phyloP scores from a whole-genome alignment of 306 rosid species.

The Vigna hirtella region DNA sequence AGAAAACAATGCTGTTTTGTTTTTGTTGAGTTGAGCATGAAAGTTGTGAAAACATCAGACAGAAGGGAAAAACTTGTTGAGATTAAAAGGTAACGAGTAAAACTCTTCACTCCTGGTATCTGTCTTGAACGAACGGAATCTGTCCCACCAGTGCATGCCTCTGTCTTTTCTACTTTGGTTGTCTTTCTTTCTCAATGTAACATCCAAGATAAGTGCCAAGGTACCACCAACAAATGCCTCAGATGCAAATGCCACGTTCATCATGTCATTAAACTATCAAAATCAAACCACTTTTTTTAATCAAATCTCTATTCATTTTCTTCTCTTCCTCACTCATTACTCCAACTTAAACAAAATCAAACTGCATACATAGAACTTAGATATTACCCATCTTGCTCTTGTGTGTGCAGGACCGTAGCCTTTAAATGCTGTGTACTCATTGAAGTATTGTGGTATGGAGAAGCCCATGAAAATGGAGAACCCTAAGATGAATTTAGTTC shows the following conservation, averaged over 20 bases:
- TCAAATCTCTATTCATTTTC: too few species aligned
- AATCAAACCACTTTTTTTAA: background rate
- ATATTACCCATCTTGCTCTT: slow-evolving; percentile 75
- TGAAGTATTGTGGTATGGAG: slow-evolving; percentile 93
- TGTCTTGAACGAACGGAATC: slow-evolving; percentile 72
- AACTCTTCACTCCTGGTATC: slow-evolving; percentile 90
- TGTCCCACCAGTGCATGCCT: slow-evolving; percentile 95
- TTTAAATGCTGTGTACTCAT: slow-evolving; percentile 80
- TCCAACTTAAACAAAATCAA: too few species aligned
- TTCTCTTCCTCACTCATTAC: too few species aligned
- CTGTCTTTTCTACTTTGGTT: slow-evolving; percentile 71
- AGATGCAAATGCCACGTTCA: slow-evolving; percentile 88
- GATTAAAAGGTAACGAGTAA: slow-evolving; percentile 88
- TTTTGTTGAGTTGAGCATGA: background rate
- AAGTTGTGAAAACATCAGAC: slow-evolving; percentile 49
- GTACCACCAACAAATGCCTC: slow-evolving; percentile 82
- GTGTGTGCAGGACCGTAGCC: slow-evolving; percentile 96
- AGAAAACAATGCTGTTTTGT: background rate
- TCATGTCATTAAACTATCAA: slow-evolving; percentile 90
- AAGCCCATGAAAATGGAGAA: slow-evolving; percentile 92
- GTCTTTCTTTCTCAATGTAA: slow-evolving; percentile 71
- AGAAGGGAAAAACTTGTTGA: slow-evolving; percentile 95
- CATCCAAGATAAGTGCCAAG: slow-evolving; percentile 74
- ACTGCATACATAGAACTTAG: too few species aligned
- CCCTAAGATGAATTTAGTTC: slow-evolving; percentile 80